A percentile compares a stretch with the other conserved stretches of the same genome.
phyloP scores from a whole-genome alignment of 495 filamentous ascomycete genomes.

The Neurospora sp. region DNA sequence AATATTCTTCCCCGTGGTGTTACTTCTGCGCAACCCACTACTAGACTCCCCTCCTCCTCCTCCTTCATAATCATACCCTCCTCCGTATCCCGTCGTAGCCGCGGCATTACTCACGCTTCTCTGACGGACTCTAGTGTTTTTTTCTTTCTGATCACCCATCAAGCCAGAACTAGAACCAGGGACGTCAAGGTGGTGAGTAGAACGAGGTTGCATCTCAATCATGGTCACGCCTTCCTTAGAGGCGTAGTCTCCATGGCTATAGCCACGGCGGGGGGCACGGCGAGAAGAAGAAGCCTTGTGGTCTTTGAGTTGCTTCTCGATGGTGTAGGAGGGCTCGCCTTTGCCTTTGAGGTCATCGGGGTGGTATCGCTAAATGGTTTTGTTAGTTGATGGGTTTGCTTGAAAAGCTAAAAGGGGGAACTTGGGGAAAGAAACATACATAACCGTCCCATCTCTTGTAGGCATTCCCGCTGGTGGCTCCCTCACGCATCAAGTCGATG shows the following conservation, averaged over 20 bases:
- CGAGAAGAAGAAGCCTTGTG: constrained; percentile 8
- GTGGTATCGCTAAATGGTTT: constrained; percentile 47
- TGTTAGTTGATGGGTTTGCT: constrained; percentile 1
- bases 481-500: constrained; percentile 68
- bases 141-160: background rate
- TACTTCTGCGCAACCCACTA: constrained; percentile 16
- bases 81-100: background rate
- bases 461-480: constrained; percentile 43
- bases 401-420: background rate
- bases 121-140: constrained; percentile 9
- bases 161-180: background rate
- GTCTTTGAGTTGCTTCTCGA: constrained; percentile 53
- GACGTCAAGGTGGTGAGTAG: background rate
- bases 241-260: constrained; percentile 9
- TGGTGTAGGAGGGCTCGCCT: constrained; percentile 62
- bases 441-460: constrained; percentile 59
- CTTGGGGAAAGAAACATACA: constrained; percentile 34
- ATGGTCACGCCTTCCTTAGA: background rate
- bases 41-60: background rate
- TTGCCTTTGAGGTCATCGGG: constrained; percentile 69
- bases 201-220: constrained; percentile 31
- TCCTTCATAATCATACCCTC: background rate
- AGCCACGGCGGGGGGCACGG: background rate
- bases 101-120: constrained; percentile 24
- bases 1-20: constrained; percentile 28